A percentile compares a stretch with the other conserved stretches of the same genome.
Evolutionary conservation across 192 early-diverging fungal species (phyloP).

Genomic region (Globomyces pollinis-pini): DNA sequence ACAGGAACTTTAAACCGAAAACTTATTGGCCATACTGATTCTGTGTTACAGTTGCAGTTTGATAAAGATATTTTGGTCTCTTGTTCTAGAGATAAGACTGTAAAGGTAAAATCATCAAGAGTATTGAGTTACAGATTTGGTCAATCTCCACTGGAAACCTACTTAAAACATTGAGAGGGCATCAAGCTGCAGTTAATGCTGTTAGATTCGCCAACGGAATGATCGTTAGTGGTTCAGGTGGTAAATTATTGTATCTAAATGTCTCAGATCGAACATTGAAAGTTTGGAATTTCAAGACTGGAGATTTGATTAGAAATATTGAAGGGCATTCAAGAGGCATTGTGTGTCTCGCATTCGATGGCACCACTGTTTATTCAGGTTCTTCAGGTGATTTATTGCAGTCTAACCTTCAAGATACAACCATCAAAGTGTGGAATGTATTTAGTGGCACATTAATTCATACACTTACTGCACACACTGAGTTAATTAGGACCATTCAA

Average conservation of each 20-base stretch:
- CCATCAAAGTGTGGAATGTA: slow-evolving; percentile 71
- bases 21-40: slow-evolving; percentile 31
- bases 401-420: too few species aligned
- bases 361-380: slow-evolving; percentile 71
- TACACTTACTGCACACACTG: slow-evolving; percentile 51
- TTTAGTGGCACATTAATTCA: slow-evolving; percentile 43
- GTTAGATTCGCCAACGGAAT: slow-evolving; percentile 31
- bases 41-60: slow-evolving; percentile 42
- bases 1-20: slow-evolving; percentile 36
- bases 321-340: slow-evolving; percentile 74
- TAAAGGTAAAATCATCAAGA: not conserved
- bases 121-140: slow-evolving; percentile 68
- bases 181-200: slow-evolving; percentile 77
- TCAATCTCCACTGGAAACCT: slow-evolving; percentile 49
- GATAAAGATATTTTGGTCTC: slow-evolving; percentile 26
- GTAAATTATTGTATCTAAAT: slow-evolving; percentile 39
- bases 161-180: slow-evolving; percentile 51
- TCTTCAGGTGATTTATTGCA: too few species aligned
- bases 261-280: slow-evolving; percentile 82
- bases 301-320: slow-evolving; percentile 56
- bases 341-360: slow-evolving; percentile 87
- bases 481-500: slow-evolving; percentile 66
- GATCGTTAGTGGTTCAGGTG: slow-evolving; percentile 32
- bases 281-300: slow-evolving; percentile 72
- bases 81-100: slow-evolving; percentile 49